Conservation (phyloP, 768 basidiomycete genomes). For the Boletus patriciae region DNA sequence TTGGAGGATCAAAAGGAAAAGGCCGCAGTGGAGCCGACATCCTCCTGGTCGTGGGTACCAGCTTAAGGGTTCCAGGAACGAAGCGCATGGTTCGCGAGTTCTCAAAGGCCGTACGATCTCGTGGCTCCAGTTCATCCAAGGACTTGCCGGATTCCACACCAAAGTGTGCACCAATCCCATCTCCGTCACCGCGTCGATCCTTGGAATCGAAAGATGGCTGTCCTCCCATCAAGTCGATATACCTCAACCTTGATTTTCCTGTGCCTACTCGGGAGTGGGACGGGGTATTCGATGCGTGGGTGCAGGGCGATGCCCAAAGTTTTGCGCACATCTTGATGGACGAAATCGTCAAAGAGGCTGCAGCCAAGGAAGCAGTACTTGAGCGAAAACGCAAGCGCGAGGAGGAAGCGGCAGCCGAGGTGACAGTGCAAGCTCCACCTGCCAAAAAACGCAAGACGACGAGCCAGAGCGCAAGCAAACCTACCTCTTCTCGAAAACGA, state of each 20-base stretch:
- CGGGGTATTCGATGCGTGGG: conserved; percentile 86
- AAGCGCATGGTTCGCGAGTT: conserved; percentile 90
- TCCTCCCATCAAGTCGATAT: conserved; percentile 63
- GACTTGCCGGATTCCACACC: conserved; percentile 27
- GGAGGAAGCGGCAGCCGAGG: conserved; percentile 39
- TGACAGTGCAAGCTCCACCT: conserved; percentile 15
- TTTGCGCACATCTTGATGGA: conserved; percentile 64
- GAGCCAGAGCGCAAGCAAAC: conserved; percentile 11
- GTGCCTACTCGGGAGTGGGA: conserved; percentile 86
- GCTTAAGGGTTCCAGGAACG: conserved; percentile 84
- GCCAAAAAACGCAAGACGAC: conserved; percentile 28
- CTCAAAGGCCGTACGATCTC: conserved; percentile 68
- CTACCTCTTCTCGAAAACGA: conserved; percentile 20
- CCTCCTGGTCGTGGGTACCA: conserved; percentile 87
- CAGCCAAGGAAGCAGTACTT: conserved; percentile 50
- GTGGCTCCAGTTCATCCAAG: conserved; percentile 39
- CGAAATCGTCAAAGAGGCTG: conserved; percentile 57
- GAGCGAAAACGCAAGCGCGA: conserved; percentile 61
- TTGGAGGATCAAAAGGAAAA: conserved; percentile 66
- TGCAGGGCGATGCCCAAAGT: conserved; percentile 82
- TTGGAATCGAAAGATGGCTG: conserved; percentile 44
- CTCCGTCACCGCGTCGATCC: conserved; percentile 47
- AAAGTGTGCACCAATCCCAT: conserved; percentile 42
- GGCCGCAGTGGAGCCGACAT: conserved; percentile 76
- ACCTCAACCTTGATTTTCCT: conserved; percentile 86